Evolutionary conservation across 805 yeast species (phyloP).

Genomic region (Spathaspora girioi): DNA sequence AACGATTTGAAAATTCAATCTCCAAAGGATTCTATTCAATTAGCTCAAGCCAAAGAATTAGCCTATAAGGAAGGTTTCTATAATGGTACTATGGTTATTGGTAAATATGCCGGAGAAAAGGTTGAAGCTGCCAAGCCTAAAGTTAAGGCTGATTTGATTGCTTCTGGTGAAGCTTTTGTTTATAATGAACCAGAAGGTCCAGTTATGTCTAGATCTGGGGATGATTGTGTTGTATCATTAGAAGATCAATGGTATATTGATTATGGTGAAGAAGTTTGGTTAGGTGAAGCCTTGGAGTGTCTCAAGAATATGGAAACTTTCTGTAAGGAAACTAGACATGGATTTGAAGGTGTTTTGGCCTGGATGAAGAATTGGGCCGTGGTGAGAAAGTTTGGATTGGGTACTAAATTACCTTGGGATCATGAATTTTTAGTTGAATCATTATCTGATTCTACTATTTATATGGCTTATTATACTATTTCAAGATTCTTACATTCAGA

Average conservation of each 20-base stretch:
- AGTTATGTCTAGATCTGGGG: constrained; percentile 94
- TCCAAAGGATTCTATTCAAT: constrained; percentile 83
- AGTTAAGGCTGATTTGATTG: constrained; percentile 78
- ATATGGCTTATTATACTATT: constrained; percentile 92
- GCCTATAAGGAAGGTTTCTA: constrained; percentile 97
- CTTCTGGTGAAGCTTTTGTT: constrained; percentile 73
- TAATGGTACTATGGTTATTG: constrained; percentile 77
- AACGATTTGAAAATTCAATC: constrained; percentile 88
- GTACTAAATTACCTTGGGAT: constrained; percentile 96
- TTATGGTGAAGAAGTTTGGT: constrained; percentile 95
- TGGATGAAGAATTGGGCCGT: constrained; percentile 99
- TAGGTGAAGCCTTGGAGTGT: constrained; percentile 73
- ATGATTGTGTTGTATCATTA: constrained; percentile 90
- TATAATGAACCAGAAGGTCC: constrained; percentile 92
- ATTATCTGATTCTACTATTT: constrained; percentile 90
- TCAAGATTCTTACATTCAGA: constrained; percentile 83
- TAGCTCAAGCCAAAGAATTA: constrained; percentile 88
- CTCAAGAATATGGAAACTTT: constrained; percentile 72
- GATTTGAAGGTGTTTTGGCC: constrained; percentile 88
- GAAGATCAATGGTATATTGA: constrained; percentile 99
- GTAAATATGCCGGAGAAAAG: constrained; percentile 81
- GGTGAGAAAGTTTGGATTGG: constrained; percentile 93
- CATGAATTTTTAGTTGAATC: constrained; percentile 89
- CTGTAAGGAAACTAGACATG: constrained; percentile 80
- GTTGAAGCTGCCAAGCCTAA: constrained; percentile 90